Base-by-base conservation (phyloP, 257 asterid genomes). In the Scutellaria barbata region DNA sequence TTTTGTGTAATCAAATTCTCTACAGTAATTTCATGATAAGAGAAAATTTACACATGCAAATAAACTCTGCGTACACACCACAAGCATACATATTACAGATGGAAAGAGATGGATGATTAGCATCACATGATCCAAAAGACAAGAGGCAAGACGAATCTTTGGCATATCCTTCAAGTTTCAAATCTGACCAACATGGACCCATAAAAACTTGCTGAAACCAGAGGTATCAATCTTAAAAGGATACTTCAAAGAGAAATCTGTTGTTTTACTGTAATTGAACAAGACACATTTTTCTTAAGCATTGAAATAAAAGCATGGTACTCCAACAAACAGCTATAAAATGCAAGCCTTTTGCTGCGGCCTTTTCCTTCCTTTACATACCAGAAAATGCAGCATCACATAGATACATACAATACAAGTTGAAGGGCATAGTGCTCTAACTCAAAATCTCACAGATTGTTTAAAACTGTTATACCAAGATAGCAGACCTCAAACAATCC, bases 401-500 rank as follows among this genome's bases (percentile, higher is more conserved):
- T 58, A 55, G 45, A 20, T 17, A 67, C 13, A 17, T 53, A 53
- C 35, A 14, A 40, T 41, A 67, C 35, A 58, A 35, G 41, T 61
- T 60, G 51, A 61, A 61, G 56, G n/a, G 25, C 41, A 5, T 17
- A 57, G 68, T 53, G 39, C 1, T 12, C 37, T 33, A 42, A 77
- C 39, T 60, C 8, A 53, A 57, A 62, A 71, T 69, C 58, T 66
- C 35, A 20, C 62, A 68, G 50, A 45, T 40, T 43, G 60, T 68
- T 53, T 59, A 75, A 62, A 55, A 73, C 52, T 50, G 51, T 40
- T 63, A 76, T 61, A 79, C 74, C 61, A 71, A 72, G 62, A 12
- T 52, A 55, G 70, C 81, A 79, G 74, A 94, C 99, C 98, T 95
- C 81, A 95, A 85, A 81, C 97, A 95, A 85, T 95, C 98, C 81